A percentile compares a stretch with the other conserved stretches of the same genome.
Conservation (phyloP, 2,329 filamentous ascomycete genomes). For the Aureobasidium subglaciale region DNA sequence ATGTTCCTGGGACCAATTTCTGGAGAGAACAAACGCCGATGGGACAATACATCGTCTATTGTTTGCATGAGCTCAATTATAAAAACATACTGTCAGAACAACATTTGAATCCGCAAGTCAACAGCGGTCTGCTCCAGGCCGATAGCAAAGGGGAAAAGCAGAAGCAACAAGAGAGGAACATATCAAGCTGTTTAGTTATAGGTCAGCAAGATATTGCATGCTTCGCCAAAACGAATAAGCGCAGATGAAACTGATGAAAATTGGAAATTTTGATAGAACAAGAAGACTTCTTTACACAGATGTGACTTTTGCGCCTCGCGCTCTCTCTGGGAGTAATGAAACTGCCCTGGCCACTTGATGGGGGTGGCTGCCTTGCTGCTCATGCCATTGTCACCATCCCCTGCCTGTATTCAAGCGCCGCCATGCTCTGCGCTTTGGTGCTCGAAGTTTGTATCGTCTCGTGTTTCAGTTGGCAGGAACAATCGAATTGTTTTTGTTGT, state of each 20-base stretch:
- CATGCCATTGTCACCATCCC: neutral
- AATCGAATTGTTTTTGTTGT: neutral
- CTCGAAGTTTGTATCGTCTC: neutral
- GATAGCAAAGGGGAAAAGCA: no score
- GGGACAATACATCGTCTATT: no score
- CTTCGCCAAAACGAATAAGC: neutral
- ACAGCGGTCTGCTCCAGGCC: no score
- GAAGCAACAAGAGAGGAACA: no score
- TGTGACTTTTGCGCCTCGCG: conserved; percentile 4
- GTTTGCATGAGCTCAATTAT: no score
- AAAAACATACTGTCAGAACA: no score
- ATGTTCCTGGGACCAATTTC: no score
- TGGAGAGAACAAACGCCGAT: no score
- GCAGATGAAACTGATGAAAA: neutral
- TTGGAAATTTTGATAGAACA: neutral
- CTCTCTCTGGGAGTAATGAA: neutral
- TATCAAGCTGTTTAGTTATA: no score
- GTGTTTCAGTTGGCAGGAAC: neutral
- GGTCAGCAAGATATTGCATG: neutral
- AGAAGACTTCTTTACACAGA: neutral
- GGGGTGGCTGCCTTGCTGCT: neutral
- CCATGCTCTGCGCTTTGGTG: neutral
- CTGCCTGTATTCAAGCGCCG: neutral
- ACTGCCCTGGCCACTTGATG: neutral
- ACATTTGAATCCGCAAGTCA: no score